Evolutionary conservation across 2,329 filamentous ascomycete genomes (phyloP), one percentile per base, ranked within the genome.

Genomic region (Shiraia bambusicola): DNA sequence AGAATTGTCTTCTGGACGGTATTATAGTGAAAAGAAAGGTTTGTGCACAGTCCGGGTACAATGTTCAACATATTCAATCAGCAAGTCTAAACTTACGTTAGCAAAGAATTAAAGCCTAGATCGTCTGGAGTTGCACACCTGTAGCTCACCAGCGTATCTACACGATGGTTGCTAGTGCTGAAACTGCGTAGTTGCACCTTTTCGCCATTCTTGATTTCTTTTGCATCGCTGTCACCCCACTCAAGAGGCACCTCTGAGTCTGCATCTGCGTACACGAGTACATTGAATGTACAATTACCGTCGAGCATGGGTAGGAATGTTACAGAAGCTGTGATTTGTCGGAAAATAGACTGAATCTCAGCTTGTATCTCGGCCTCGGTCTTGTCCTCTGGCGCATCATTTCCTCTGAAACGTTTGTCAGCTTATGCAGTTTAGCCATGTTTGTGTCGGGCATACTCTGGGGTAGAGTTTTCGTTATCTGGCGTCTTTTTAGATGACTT

Each of bases 191-290:
- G 74, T 73, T 96, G 91, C 22, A 98, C 93, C 65, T 93, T 90
- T 76, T 98, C 93, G 29, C 88, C 92, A 59, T 93, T 88, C 65
- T 84, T 78, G 55, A 98, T 96, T 76, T 98, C 93, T 74, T 95
- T 96, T 40, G 92, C 91, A 69, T 97, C 93, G 56, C 89, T 95
- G 72, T 98, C 93, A 33, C 93, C 93, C 93, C 93, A 98, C 69
- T 98, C 93, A 44, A 98, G 85, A 3, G 93, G 93, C 11, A 98
- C 93, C 34, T 97, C 92, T 44, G 87, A 93, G 70, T 97, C 91
- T 13, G 91, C 91, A 66, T 98, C 92, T 37, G 93, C 93, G 66
- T 98, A 98, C 3, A 98, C 93, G 28, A 98, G 80, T 34, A 98
- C 92, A 64, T 98, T 98, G 77, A 98, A 98, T 9, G 93, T 97